Base-by-base conservation (phyloP, 106 monocot species). In the Amphibolis antarctica region DNA sequence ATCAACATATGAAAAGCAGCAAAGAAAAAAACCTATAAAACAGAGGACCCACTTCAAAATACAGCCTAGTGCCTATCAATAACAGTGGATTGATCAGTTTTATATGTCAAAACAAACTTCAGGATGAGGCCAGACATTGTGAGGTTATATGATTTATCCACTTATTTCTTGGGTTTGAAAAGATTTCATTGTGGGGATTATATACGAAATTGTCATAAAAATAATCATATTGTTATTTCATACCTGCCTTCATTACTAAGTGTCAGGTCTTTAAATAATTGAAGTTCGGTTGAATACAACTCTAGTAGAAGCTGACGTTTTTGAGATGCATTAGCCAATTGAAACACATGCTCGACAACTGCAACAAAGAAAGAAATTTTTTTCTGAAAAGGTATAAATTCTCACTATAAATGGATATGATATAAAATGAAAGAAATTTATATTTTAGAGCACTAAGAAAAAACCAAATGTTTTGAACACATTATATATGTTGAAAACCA, bases 311-410 rank as follows among this genome's bases (percentile, higher is more conserved):
- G 78, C 20, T 77, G 68, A 63, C 74, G 86, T 65, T 81, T 90
- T 59, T 88, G 96, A 67, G 80, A 79, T 21, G 72, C 82, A 63
- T 73, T 98, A 65, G 78, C 96, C 66, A 87, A 59, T 55, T 87
- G 86, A 74, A 74, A 98, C 21, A 62, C 82, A 80, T 87, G 86
- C 44, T 98, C 96, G 55, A 98, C 74, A 73, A 91, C 96, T 98
- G 73, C 51, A 51, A 65, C 4, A 27, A 27, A 23, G 44, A 46
- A 26, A 36, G 10, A 36, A 44, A 18, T 0, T 42, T 13, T 29
- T 22, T 18, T 12, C 5, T 12, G 26, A n/a, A 28, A 15, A 58
- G 12, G 26, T 15, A 49, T 5, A 12, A 17, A 49, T 17, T 5
- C n/a, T 49, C 49, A 49, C 12, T 49, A 49, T 17, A 49, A 14